Evolutionary conservation across 2,329 filamentous ascomycete genomes (phyloP).

Genomic region (Ophiostoma novo-ulmi): DNA sequence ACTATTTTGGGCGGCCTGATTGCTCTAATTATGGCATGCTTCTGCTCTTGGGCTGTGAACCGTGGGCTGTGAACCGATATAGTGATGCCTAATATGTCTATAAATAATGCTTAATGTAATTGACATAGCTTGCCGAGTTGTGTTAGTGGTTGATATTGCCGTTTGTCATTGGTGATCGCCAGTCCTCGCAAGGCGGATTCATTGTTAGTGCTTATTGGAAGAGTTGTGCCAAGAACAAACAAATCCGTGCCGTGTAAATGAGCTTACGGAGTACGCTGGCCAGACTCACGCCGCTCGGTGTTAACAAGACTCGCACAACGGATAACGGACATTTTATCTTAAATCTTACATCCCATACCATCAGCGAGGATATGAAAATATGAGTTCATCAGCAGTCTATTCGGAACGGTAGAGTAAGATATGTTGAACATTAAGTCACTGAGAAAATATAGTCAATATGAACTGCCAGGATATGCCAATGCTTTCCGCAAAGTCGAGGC

Average conservation of each 20-base stretch:
- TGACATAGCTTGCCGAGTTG: not conserved
- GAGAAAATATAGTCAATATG: not conserved
- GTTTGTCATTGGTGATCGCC: not conserved
- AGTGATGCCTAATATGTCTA: too few relatives aligned
- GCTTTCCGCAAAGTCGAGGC: not conserved
- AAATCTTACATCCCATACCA: not conserved
- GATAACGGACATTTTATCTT: not conserved
- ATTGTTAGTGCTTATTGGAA: not conserved
- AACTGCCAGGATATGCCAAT: not conserved
- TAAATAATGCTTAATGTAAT: too few relatives aligned
- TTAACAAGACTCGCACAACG: not conserved
- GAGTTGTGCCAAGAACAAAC: not conserved
- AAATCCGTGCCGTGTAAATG: not conserved
- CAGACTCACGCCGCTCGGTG: not conserved
- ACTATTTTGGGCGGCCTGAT: not conserved
- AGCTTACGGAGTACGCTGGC: not conserved
- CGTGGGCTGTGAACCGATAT: too few relatives aligned
- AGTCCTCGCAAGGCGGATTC: not conserved
- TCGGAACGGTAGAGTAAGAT: not conserved
- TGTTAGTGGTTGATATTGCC: not conserved
- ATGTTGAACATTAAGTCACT: not conserved
- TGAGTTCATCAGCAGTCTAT: not conserved
- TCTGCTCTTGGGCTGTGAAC: not conserved
- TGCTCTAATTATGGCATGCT: not conserved
- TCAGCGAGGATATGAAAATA: not conserved